Conservation (phyloP, 2,329 filamentous ascomycete species). For the Clonostachys sp. region DNA sequence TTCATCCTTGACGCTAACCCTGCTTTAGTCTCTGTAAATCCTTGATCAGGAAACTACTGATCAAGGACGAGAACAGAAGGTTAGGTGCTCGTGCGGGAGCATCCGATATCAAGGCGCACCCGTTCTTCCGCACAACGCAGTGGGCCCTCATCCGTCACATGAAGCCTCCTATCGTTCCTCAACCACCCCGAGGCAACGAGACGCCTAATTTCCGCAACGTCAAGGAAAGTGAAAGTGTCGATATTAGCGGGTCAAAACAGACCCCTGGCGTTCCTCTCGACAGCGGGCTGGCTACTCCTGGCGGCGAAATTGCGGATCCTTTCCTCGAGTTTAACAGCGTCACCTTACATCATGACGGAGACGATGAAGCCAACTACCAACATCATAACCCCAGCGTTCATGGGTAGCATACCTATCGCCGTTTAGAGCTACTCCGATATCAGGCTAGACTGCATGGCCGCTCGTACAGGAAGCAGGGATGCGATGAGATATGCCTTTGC, state of each 20-base stretch:
- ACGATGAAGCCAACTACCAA: conserved; percentile 50
- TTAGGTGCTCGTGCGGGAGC: conserved; percentile 91
- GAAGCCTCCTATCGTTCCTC: conserved; percentile 95
- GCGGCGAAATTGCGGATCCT: conserved; percentile 77
- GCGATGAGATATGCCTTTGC: no score
- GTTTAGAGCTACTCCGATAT: no score
- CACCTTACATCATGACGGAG: conserved; percentile 92
- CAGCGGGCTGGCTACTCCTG: conserved; percentile 79
- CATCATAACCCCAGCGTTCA: conserved; percentile 2
- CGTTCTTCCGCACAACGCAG: conserved; percentile 93
- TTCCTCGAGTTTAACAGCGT: conserved; percentile 99
- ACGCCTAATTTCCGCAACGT: conserved; percentile 97
- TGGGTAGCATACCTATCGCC: no score
- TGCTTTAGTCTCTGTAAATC: conserved; percentile 81
- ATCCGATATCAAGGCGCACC: conserved; percentile 92
- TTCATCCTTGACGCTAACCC: conserved; percentile 5
- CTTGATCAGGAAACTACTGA: conserved; percentile 89
- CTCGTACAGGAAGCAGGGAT: no score
- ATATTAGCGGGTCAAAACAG: conserved; percentile 61
- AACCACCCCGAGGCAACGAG: conserved; percentile 84
- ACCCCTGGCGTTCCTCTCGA: conserved; percentile 81
- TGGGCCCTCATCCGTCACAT: conserved; percentile 97
- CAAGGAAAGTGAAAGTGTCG: conserved; percentile 94
- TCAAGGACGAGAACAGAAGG: conserved; percentile 94
- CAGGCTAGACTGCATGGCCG: no score